A percentile compares a stretch with the other conserved stretches of the same genome.
phyloP scores from a whole-genome alignment of 2,329 filamentous ascomycete species.

The Fusarium sp. region DNA sequence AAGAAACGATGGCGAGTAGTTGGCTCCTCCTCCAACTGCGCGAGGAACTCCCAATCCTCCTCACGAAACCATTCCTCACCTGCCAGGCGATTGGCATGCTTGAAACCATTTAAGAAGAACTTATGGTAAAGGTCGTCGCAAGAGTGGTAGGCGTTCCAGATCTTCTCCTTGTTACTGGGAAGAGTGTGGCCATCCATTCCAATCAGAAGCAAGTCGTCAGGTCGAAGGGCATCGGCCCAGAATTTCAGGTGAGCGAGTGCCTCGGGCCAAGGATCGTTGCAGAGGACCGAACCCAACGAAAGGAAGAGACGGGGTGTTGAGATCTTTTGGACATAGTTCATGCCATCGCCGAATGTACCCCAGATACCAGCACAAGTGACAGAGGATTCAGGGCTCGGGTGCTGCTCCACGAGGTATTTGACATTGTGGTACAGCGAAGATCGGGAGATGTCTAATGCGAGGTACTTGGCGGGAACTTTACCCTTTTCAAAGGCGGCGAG shows the following conservation, averaged over 20 bases:
- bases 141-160: constrained; percentile 57
- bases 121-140: constrained; percentile 51
- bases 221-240: constrained; percentile 54
- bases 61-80: constrained; percentile 53
- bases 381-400: constrained; percentile 42
- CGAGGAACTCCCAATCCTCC: constrained; percentile 55
- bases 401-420: constrained; percentile 48
- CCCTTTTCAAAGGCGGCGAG: constrained; percentile 52
- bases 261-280: constrained; percentile 55
- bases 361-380: constrained; percentile 55
- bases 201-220: constrained; percentile 53
- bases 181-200: constrained; percentile 58
- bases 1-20: constrained; percentile 57
- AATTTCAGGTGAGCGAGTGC: constrained; percentile 53
- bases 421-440: constrained; percentile 53
- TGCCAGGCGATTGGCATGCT: constrained; percentile 53
- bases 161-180: constrained; percentile 51
- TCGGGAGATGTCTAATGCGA: constrained; percentile 57
- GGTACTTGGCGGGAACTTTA: constrained; percentile 50
- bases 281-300: constrained; percentile 58
- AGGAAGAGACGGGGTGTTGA: constrained; percentile 54
- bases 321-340: constrained; percentile 49
- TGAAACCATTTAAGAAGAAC: constrained; percentile 57
- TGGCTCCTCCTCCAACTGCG: constrained; percentile 52
- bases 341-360: constrained; percentile 56